Conservation (phyloP, 495 filamentous ascomycete genomes). For the Hypoxylon trugodes region DNA sequence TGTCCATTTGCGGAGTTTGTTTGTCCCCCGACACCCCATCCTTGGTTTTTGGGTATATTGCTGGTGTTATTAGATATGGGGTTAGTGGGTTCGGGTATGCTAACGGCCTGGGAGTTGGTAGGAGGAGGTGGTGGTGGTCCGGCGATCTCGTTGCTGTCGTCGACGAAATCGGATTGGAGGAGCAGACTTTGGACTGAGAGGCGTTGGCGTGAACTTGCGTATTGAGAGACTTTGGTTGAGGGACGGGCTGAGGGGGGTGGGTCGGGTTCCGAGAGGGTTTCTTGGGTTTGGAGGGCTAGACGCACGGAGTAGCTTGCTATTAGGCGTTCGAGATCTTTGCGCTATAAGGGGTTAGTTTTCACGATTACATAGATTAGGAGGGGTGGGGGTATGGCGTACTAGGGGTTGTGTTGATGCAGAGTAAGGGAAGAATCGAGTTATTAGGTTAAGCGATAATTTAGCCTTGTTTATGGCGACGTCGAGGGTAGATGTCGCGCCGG, state of each 20-base stretch:
- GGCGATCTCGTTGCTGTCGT: constrained; percentile 42
- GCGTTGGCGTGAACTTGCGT: constrained; percentile 40
- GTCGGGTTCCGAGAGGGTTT: constrained; percentile 35
- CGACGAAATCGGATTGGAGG: constrained; percentile 41
- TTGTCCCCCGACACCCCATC: not conserved
- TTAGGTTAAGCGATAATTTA: constrained; percentile 30
- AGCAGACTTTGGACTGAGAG: constrained; percentile 42
- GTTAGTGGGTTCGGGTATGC: not conserved
- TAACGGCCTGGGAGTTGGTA: not conserved
- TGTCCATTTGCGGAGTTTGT: not conserved
- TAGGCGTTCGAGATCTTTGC: constrained; percentile 33
- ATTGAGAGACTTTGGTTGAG: constrained; percentile 38
- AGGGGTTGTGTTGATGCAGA: constrained; percentile 38
- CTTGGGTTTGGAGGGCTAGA: constrained; percentile 29
- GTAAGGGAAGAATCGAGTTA: constrained; percentile 37
- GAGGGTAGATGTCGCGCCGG: constrained; percentile 24
- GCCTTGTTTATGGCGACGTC: constrained; percentile 37
- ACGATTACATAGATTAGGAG: not conserved
- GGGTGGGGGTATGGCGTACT: not conserved
- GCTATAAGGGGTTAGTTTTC: constrained; percentile 16
- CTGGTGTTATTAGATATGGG: not conserved
- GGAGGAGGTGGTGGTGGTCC: not conserved
- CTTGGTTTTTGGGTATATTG: not conserved
- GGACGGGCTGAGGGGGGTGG: constrained; percentile 13
- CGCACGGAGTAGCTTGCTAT: constrained; percentile 40